Percentiles rank a stretch among this genome's conserved stretches.
Evolutionary conservation across 768 basidiomycete genomes (phyloP).

Genomic region (Ramaria sp.): DNA sequence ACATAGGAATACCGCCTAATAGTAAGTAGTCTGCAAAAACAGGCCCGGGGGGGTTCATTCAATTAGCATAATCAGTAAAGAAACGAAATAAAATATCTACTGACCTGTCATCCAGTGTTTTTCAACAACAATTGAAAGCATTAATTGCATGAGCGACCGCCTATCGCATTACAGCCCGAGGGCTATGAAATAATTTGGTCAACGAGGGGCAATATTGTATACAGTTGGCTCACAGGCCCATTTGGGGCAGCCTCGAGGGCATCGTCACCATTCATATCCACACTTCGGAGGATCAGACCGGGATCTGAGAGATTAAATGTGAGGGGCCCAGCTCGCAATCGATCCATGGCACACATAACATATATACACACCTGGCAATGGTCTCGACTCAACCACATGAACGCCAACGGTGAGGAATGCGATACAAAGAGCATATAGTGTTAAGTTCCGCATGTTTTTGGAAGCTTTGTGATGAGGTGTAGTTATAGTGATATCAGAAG

Average conservation of each 20-base stretch:
- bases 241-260: too few species aligned
- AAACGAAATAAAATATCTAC: too few species aligned
- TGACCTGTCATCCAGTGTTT: too few species aligned
- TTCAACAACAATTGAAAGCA: too few species aligned
- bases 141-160: slow-evolving; percentile 6
- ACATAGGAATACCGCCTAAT: too few species aligned
- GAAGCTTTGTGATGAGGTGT: too few species aligned
- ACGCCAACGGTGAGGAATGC: neutral
- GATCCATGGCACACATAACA: neutral
- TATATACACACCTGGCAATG: neutral
- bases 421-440: neutral
- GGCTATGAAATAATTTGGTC: neutral
- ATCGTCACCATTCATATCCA: neutral
- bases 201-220: neutral
- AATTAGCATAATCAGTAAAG: too few species aligned
- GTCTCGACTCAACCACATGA: neutral
- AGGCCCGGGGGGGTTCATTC: too few species aligned
- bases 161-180: neutral
- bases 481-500: too few species aligned
- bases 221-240: too few species aligned
- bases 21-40: too few species aligned
- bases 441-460: neutral
- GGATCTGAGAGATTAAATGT: neutral
- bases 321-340: neutral
- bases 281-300: neutral